A percentile compares a stretch with the other conserved stretches of the same genome.
Conservation (phyloP, 1,284 basidiomycete species). For the Hemileia vastatrix region DNA sequence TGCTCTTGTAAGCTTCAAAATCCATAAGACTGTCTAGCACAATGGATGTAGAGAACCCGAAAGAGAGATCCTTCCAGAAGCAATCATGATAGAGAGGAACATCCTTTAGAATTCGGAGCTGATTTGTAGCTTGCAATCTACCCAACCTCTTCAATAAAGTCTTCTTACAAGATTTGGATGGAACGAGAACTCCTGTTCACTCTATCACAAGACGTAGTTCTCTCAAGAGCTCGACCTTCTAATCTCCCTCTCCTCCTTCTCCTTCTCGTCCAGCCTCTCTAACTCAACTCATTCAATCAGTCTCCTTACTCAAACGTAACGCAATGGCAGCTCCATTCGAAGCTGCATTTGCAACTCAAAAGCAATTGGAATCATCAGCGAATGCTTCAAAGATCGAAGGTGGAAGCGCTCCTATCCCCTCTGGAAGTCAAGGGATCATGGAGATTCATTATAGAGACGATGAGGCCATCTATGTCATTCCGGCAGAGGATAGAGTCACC, state of each 20-base stretch:
- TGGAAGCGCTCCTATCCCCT: constrained; percentile 47
- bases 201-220: too few species aligned
- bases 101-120: too few species aligned
- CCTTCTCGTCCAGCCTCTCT: constrained; percentile 55
- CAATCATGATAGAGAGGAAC: too few species aligned
- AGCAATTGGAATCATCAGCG: constrained; percentile 58
- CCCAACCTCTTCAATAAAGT: too few species aligned
- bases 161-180: too few species aligned
- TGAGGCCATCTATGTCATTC: constrained; percentile 92
- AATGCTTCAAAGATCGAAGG: constrained; percentile 51
- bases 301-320: constrained; percentile 83
- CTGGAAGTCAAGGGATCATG: constrained; percentile 68
- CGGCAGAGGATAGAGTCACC: constrained; percentile 87
- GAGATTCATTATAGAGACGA: constrained; percentile 89
- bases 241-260: not conserved
- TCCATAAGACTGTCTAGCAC: too few species aligned
- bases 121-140: too few species aligned
- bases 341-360: constrained; percentile 72
- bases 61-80: too few species aligned
- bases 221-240: too few species aligned
- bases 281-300: constrained; percentile 64
- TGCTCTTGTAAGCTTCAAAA: too few species aligned
- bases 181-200: too few species aligned
- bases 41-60: too few species aligned
- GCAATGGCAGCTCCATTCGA: constrained; percentile 93